Base-by-base conservation (phyloP, 768 basidiomycete genomes). In the Amanita fuliginea region DNA sequence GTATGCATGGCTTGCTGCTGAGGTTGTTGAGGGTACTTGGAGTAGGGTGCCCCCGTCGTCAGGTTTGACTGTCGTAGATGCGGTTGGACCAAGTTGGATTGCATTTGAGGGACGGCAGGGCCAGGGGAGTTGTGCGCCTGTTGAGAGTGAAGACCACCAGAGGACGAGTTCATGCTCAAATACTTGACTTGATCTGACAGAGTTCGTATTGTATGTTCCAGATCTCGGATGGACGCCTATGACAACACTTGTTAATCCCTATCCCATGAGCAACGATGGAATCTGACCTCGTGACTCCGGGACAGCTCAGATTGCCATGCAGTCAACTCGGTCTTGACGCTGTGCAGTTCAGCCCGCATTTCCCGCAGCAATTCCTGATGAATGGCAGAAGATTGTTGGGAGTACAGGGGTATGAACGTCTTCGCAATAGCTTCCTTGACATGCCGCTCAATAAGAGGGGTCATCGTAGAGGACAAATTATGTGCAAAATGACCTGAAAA, bases 101-200 rank as follows among this genome's bases (percentile, higher is more conserved):
- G 70, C 39, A 66, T 56, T 40, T 68, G 67, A 21, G 67, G 57
- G n/a, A 67, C 64, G 55, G 62, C 56, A 28, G 64, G 63, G 47
- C 71, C 67, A 51, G 75, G 63, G 42, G 67, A 64, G 57, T 70
- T 70, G 54, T 67, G 70, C 28, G 61, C 58, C 37, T 67, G 67
- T 49, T 71, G 72, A 54, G 71, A 62, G 41, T 67, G 73, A 28
- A 72, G 66, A 37, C 64, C 64, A 35, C 48, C 32, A 52, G 62
- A 28, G 28, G 28, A 28, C 8, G 28, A 57, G 54, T 80, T 86
- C 64, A 83, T 67, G 56, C 71, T 79, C 53, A 88, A 64, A 67
- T 80, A 86, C 61, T 88, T 90, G 58, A 92, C 78, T 60, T 92
- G 89, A 44, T 92, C 89, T 26, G 83, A 75, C 49, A 92, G 68